Base-by-base conservation (phyloP, 805 yeast species). In the Priceomyces haplophilus region DNA sequence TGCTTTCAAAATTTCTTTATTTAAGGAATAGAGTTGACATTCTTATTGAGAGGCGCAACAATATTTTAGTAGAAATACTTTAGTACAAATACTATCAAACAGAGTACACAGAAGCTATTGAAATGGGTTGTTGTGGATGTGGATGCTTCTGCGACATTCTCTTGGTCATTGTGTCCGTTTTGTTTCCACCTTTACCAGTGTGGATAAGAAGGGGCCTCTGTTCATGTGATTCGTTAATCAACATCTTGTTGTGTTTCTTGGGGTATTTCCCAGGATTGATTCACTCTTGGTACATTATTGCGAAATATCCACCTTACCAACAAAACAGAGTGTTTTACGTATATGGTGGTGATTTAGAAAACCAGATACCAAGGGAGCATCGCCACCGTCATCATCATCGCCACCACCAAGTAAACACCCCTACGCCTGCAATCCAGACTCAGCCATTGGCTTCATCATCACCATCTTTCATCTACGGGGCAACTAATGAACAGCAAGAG, bases 151-250 rank as follows among this genome's bases (percentile, higher is more conserved):
- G 73, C 3, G 90, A 85, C 56, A 56, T 80, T n/a, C 57, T 79
- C 11, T 74, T 85, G 12, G 79, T 81, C 43, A 50, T 80, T 1
- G 56, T 81, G 6, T 82, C 88, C 2, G 72, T 83, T 38, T 68
- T 85, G 39, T 72, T 82, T 55, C 93, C 95, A 2, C 93, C 93
- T 0, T 67, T 85, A 10, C 86, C 90, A 0, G 89, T 85, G 8
- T 62, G 80, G 59, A 69, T 83, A 29, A 72, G 88, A 55, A 65
- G 80, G 37, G 93, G 93, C 1, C 41, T 76, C 12, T 80, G 79
- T 51, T 69, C 83, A 2, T 55, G 65, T 25, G 86, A 84, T 50
- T 65, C 78, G 12, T 45, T 69, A 24, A 58, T 76, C 18, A 64
- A 70, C 41, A 56, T 75, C 19, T 37, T 72, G 20, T 64, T 78